phyloP scores from a whole-genome alignment of 441 rosid genomes.

The Dalechampia spathulata region DNA sequence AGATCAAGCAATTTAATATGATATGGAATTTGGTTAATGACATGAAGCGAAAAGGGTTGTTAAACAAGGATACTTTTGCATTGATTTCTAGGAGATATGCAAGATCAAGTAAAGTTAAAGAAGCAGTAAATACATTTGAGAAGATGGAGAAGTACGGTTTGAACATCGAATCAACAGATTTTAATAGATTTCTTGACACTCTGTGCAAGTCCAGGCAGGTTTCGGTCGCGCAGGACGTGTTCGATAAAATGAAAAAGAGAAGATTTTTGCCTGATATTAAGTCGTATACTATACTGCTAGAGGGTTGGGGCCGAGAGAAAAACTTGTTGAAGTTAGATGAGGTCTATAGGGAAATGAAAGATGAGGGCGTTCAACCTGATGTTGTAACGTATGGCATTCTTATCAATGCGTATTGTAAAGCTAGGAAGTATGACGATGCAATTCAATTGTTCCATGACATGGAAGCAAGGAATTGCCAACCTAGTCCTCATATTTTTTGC shows the following conservation, averaged over 20 bases:
- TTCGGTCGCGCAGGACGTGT: slow-evolving; percentile 63
- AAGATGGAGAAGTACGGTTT: slow-evolving; percentile 68
- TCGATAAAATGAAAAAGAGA: slow-evolving; percentile 66
- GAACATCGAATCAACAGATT: slow-evolving; percentile 45
- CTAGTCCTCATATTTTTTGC: slow-evolving; percentile 70
- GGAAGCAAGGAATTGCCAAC: slow-evolving; percentile 48
- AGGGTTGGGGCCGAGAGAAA: slow-evolving; percentile 81
- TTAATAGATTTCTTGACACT: slow-evolving; percentile 58
- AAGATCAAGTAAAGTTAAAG: slow-evolving; percentile 58
- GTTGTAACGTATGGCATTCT: slow-evolving; percentile 70
- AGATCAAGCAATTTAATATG: slow-evolving; percentile 69
- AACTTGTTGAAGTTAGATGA: slow-evolving; percentile 54
- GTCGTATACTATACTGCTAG: slow-evolving; percentile 64
- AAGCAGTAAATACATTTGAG: slow-evolving; percentile 57
- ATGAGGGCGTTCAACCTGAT: slow-evolving; percentile 69
- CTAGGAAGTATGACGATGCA: slow-evolving; percentile 48
- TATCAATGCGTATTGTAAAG: slow-evolving; percentile 65
- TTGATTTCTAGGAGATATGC: slow-evolving; percentile 68
- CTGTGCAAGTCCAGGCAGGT: slow-evolving; percentile 64
- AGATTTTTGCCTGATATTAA: slow-evolving; percentile 55
- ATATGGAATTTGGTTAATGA: slow-evolving; percentile 56
- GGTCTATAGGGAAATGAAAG: slow-evolving; percentile 65
- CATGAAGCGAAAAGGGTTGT: slow-evolving; percentile 51
- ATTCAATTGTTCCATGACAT: slow-evolving; percentile 45
- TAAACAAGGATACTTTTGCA: slow-evolving; percentile 65